A percentile compares a stretch with the other conserved stretches of the same genome.
Evolutionary conservation across 352 stramenopile species (phyloP).

Genomic region (Phytophthora sojae): DNA sequence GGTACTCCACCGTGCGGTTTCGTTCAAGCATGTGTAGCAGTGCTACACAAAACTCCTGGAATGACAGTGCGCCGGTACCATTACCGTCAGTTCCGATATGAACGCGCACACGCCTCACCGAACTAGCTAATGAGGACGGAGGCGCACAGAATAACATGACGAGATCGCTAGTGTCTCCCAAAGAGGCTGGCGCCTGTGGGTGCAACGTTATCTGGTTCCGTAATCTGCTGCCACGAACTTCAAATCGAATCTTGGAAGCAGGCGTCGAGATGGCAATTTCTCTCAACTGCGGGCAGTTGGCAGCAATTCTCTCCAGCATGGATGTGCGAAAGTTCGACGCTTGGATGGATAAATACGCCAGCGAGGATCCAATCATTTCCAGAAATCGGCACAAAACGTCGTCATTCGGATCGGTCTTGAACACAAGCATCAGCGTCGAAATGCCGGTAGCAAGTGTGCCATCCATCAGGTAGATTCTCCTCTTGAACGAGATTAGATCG

Average conservation of each 20-base stretch:
- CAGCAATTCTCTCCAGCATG: background rate
- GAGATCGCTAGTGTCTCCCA: background rate
- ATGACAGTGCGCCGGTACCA: no score
- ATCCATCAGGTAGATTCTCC: background rate
- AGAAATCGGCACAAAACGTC: conserved; percentile 9
- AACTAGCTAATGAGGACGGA: no score
- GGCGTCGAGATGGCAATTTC: conserved; percentile 4
- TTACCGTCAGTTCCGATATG: no score
- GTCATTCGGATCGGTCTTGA: conserved; percentile 3
- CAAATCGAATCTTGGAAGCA: conserved; percentile 2
- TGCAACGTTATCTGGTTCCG: background rate
- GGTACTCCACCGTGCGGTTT: background rate
- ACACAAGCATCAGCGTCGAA: background rate
- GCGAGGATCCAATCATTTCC: background rate
- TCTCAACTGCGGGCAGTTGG: background rate
- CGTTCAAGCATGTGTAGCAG: background rate
- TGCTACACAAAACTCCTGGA: no score
- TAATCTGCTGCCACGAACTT: background rate
- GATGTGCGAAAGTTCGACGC: background rate
- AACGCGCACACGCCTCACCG: background rate
- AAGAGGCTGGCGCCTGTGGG: background rate
- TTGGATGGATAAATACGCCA: conserved; percentile 6
- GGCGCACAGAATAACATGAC: no score
- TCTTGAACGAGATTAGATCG: background rate
- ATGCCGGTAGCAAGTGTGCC: background rate